Percentiles rank a stretch among this genome's conserved stretches.
These are phyloP conservation scores for Fistulinella prunicolor DNA, from an alignment of 768 basidiomycete genomes.

Conservation along the genomic window DNA sequence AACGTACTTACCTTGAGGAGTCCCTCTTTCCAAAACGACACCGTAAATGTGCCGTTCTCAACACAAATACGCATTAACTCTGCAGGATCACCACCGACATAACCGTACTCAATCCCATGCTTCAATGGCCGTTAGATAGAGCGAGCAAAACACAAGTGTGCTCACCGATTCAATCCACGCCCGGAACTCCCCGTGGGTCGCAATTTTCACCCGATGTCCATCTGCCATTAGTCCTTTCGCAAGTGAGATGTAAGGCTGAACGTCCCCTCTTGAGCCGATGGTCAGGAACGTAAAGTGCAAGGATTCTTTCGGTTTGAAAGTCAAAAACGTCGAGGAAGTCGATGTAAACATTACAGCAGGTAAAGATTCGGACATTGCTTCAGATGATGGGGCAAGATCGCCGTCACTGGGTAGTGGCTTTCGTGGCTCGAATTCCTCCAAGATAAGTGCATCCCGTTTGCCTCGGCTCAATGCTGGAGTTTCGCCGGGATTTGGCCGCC, in stretches of 20 bases:
- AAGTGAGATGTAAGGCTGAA: constrained; percentile 96
- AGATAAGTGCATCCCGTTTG: constrained; percentile 68
- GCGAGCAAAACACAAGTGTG: constrained; percentile 10
- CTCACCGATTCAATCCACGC: constrained; percentile 94
- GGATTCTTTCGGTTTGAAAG: constrained; percentile 86
- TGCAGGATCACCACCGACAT: constrained; percentile 95
- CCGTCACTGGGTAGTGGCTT: constrained; percentile 33
- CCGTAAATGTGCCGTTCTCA: constrained; percentile 96
- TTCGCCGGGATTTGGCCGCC: constrained; percentile 46
- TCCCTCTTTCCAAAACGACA: constrained; percentile 90
- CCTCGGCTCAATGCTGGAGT: constrained; percentile 43
- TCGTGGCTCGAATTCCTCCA: constrained; percentile 79
- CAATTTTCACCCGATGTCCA: constrained; percentile 87
- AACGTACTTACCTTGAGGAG: constrained; percentile 65
- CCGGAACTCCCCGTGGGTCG: constrained; percentile 92
- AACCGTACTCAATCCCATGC: constrained; percentile 95
- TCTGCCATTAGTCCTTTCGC: constrained; percentile 88
- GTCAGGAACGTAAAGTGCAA: constrained; percentile 93
- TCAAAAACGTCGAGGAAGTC: constrained; percentile 92
- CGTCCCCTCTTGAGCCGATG: constrained; percentile 95
- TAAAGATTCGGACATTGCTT: constrained; percentile 62
- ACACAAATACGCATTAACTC: constrained; percentile 98
- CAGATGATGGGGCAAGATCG: constrained; percentile 47
- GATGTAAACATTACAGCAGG: constrained; percentile 97
- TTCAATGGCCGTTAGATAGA: constrained; percentile 30